Percentiles rank a stretch among this genome's conserved stretches.
Conservation (phyloP, 805 yeast species). For the Kluyveromyces lactis region DNA sequence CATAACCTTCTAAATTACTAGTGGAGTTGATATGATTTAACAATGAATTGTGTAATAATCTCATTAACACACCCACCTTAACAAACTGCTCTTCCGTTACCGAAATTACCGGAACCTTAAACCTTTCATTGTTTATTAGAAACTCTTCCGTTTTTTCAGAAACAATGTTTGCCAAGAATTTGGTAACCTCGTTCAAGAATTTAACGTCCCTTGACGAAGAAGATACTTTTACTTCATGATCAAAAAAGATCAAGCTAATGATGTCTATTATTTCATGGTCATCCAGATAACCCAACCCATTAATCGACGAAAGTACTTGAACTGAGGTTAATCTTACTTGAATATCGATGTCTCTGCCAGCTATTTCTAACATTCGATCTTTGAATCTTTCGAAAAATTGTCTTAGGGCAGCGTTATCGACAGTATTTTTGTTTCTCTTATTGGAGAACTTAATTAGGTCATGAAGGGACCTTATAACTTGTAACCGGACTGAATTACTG, state of each 20-base stretch:
- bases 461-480: constrained; percentile 49
- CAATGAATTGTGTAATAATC: constrained; percentile 21
- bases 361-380: constrained; percentile 56
- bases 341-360: constrained; percentile 44
- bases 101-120: constrained; percentile 10
- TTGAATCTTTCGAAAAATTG: constrained; percentile 75
- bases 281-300: constrained; percentile 54
- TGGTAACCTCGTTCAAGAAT: constrained; percentile 41
- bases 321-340: constrained; percentile 47
- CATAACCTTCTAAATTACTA: constrained; percentile 2
- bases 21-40: constrained; percentile 9
- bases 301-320: constrained; percentile 45
- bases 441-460: constrained; percentile 36
- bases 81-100: constrained; percentile 13
- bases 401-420: constrained; percentile 53
- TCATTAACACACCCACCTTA: constrained; percentile 20
- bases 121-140: constrained; percentile 23
- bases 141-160: constrained; percentile 32
- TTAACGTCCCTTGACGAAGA: constrained; percentile 28
- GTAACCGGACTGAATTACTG: constrained; percentile 49
- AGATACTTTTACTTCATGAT: constrained; percentile 26
- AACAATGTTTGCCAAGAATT: constrained; percentile 41
- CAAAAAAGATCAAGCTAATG: constrained; percentile 35
- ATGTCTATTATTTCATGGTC: constrained; percentile 44
- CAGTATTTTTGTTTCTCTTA: constrained; percentile 24